These are phyloP conservation scores for Paxillus rubicundulus DNA, from an alignment of 768 basidiomycete species.

Conservation along the genomic window DNA sequence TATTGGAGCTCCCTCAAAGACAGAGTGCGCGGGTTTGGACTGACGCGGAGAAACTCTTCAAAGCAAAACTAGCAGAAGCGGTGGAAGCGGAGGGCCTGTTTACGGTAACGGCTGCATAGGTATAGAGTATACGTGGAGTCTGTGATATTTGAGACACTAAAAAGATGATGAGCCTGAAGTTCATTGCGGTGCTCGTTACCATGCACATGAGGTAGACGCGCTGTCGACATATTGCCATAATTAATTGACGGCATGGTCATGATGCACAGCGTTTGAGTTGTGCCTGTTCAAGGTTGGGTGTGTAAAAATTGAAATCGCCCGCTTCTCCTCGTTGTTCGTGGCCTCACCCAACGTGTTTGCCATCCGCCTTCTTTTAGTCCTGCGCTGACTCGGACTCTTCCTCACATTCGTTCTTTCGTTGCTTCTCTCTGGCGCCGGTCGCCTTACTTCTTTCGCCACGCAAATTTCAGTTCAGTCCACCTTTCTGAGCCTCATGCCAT, in stretches of 20 bases:
- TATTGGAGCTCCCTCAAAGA: constrained; percentile 73
- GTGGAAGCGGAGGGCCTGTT: constrained; percentile 14
- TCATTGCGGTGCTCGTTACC: not conserved
- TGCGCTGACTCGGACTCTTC: constrained; percentile 27
- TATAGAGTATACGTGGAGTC: no score
- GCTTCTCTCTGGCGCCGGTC: constrained; percentile 51
- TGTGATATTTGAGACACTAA: no score
- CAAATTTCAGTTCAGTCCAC: not conserved
- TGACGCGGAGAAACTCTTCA: constrained; percentile 83
- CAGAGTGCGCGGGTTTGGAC: constrained; percentile 75
- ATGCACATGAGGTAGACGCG: not conserved
- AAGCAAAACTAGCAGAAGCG: constrained; percentile 60
- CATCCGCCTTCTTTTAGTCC: constrained; percentile 8
- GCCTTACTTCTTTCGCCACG: constrained; percentile 27
- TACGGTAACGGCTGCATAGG: not conserved
- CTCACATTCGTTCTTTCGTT: constrained; percentile 31
- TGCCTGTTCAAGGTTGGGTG: not conserved
- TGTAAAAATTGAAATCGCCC: not conserved
- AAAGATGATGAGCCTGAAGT: no score
- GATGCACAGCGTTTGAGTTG: not conserved
- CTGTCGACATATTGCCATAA: not conserved
- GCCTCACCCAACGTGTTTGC: constrained; percentile 22
- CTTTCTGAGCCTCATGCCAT: constrained; percentile 40
- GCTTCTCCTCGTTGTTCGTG: not conserved
- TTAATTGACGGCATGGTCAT: not conserved